phyloP scores from a whole-genome alignment of 2,329 filamentous ascomycete species.

The Phaeosphaeriaceae sp. region DNA sequence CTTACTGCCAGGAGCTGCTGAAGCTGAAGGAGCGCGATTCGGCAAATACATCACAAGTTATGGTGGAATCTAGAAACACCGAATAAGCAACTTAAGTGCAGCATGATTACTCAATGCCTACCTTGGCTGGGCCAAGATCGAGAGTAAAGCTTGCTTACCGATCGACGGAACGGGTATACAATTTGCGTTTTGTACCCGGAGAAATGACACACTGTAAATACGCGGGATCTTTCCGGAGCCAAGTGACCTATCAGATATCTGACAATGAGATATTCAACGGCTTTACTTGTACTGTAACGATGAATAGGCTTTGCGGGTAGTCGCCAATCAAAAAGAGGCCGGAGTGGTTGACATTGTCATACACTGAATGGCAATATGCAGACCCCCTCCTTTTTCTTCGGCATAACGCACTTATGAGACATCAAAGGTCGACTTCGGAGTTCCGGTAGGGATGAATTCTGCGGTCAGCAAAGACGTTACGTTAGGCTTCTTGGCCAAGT shows the following conservation, averaged over 20 bases:
- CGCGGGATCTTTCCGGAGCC: conserved; percentile 5
- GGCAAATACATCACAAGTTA: conserved; percentile 14
- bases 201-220: conserved; percentile 8
- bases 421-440: background rate
- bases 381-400: background rate
- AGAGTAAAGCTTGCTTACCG: conserved; percentile 9
- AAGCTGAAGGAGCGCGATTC: conserved; percentile 51
- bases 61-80: conserved; percentile 11
- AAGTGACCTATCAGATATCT: conserved; percentile 5
- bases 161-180: conserved; percentile 5
- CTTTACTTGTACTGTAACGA: conserved; percentile 2
- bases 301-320: background rate
- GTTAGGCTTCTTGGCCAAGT: conserved; percentile 1
- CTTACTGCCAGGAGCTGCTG: conserved; percentile 64
- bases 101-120: conserved; percentile 13
- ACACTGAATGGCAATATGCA: background rate
- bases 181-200: conserved; percentile 9
- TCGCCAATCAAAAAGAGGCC: conserved; percentile 1
- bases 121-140: conserved; percentile 9
- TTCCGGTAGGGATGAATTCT: conserved; percentile 1
- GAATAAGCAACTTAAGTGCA: conserved; percentile 12
- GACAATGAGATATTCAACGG: conserved; percentile 1
- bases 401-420: conserved; percentile 1
- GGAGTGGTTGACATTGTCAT: background rate
- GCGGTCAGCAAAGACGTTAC: background rate